phyloP scores from a whole-genome alignment of 805 yeast genomes.

The Candida khao-thaluensis region DNA sequence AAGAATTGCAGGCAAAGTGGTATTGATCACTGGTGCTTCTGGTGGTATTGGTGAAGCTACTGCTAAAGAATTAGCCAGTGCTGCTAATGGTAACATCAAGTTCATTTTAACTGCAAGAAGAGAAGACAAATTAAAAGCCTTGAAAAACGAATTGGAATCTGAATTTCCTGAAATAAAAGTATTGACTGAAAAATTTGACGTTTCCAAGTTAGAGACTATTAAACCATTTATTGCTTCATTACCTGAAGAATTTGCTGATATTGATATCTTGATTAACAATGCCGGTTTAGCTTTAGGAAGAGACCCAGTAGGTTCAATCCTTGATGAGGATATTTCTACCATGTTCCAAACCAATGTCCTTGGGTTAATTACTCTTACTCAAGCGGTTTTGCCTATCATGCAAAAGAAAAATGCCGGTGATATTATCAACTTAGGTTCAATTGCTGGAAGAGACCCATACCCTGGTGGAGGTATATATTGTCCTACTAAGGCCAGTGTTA shows the following conservation, averaged over 20 bases:
- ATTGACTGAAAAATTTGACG: constrained; percentile 56
- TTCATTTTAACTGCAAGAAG: constrained; percentile 80
- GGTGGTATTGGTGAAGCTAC: constrained; percentile 95
- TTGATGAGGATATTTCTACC: constrained; percentile 59
- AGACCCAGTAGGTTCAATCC: constrained; percentile 71
- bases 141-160: constrained; percentile 46
- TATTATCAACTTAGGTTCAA: constrained; percentile 71
- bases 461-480: constrained; percentile 80
- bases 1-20: constrained; percentile 74
- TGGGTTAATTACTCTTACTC: constrained; percentile 82
- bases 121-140: constrained; percentile 52
- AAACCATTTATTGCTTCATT: constrained; percentile 23
- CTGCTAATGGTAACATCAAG: constrained; percentile 68
- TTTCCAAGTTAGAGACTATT: constrained; percentile 39
- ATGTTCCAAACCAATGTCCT: constrained; percentile 88
- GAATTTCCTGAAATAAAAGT: constrained; percentile 52
- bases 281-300: constrained; percentile 82
- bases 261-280: constrained; percentile 68
- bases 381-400: constrained; percentile 70
- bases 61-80: constrained; percentile 79
- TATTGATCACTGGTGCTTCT: constrained; percentile 94
- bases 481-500: constrained; percentile 58
- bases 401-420: constrained; percentile 69
- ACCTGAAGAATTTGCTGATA: constrained; percentile 56
- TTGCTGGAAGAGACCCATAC: constrained; percentile 77